These are phyloP conservation scores for Aegilops speltoides DNA, from an alignment of 176 grass and related monocot genomes.

Conservation along the genomic window DNA sequence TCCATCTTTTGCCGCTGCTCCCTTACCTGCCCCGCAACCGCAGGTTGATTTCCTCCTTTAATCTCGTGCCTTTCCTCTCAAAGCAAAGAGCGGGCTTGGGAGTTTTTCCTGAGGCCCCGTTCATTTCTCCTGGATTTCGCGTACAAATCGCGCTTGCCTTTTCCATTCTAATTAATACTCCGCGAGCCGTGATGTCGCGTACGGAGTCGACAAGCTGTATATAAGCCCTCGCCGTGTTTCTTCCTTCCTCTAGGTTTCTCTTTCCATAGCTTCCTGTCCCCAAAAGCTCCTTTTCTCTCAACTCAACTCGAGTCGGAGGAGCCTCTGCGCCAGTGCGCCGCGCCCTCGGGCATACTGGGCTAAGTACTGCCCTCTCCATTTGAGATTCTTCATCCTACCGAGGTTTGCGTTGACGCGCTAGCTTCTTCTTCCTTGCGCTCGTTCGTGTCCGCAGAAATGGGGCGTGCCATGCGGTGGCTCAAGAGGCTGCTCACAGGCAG, in stretches of 20 bases:
- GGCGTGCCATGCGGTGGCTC: conserved; percentile 68
- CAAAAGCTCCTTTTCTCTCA: background rate
- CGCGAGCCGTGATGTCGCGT: conserved; percentile 1
- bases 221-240: background rate
- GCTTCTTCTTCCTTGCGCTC: background rate
- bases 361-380: background rate
- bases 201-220: background rate
- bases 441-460: conserved; percentile 41
- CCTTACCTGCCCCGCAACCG: background rate
- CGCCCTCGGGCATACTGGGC: background rate
- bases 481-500: conserved; percentile 57
- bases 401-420: background rate
- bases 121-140: background rate
- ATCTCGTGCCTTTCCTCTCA: background rate
- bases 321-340: background rate
- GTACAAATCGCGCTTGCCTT: background rate
- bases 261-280: background rate
- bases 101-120: background rate
- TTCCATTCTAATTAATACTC: too few species aligned
- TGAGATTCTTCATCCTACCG: background rate
- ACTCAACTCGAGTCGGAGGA: background rate
- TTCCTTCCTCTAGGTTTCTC: conserved; percentile 10
- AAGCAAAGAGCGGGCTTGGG: background rate
- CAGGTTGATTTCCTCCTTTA: background rate
- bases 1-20: conserved; percentile 16